Conservation (phyloP, 257 asterid genomes). For the Petrea volubilis region DNA sequence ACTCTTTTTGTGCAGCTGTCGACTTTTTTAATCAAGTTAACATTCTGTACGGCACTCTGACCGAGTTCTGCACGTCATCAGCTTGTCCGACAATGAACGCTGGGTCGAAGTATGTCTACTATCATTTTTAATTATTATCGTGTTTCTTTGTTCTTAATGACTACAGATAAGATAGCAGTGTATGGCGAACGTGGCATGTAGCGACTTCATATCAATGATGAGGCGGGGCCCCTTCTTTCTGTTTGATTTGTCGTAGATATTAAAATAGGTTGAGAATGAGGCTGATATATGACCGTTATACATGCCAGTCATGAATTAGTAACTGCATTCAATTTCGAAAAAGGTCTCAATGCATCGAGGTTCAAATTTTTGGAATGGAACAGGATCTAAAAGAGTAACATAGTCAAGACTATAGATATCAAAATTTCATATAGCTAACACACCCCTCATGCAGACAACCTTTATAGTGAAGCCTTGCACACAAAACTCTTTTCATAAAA, state of each 20-base stretch:
- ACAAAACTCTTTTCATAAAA: no score
- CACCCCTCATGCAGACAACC: no score
- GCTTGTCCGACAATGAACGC: conserved; percentile 61
- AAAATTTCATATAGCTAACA: no score
- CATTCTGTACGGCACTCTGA: conserved; percentile 51
- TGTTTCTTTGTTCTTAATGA: neutral
- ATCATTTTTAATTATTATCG: neutral
- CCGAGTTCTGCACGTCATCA: conserved; percentile 58
- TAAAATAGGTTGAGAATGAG: neutral
- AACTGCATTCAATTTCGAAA: no score
- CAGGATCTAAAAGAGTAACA: no score
- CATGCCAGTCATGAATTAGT: no score
- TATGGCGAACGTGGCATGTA: neutral
- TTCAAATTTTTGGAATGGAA: no score
- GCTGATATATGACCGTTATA: neutral
- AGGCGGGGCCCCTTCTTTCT: neutral
- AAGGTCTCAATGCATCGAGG: no score
- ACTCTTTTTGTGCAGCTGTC: conserved; percentile 43
- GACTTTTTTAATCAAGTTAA: conserved; percentile 57
- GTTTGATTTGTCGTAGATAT: neutral
- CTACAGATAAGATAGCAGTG: neutral
- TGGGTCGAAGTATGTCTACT: conserved; percentile 45
- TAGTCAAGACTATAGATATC: no score
- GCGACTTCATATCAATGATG: neutral
- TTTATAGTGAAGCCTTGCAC: no score